Evolutionary conservation across 2,329 filamentous ascomycete species (phyloP), one percentile per base, ranked within the genome.

Genomic region (Cucurbitaria berberidis): DNA sequence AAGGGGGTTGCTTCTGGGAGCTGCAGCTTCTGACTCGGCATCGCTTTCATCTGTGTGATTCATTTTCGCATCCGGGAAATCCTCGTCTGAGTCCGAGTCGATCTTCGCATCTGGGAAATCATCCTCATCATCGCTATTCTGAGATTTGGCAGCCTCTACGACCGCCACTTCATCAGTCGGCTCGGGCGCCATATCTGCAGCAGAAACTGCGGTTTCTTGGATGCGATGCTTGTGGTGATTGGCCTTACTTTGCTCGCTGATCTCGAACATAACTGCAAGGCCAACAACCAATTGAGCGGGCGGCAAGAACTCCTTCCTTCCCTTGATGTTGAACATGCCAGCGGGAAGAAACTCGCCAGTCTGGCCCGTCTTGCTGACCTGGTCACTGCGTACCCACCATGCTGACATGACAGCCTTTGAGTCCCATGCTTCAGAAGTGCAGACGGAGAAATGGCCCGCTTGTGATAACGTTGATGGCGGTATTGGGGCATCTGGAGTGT

Each of bases 391-490:
- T 0, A 96, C 93, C 95, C 95, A 99, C 89, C 91, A 99, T 8
- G 93, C 93, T 16, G 90, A 89, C 90, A 98, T 96, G 15, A 91
- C 86, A 8, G 93, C 93, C 74, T 99, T 99, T 1, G 90, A 93
- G 55, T 98, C 95, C 95, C 95, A 99, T 0, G 93, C 95, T 51
- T 82, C 88, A 1, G 92, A 97, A 8, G 90, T 89, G 57, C 90
- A 91, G 5, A 99, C 89, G 0, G 89, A 87, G 26, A 97, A 78
- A 39, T 88, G 88, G 0, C 95, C 95, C 3, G 95, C 95, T 77
- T 99, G 95, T 0, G 91, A 89, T 2, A 99, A 78, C 0, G 95
- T 98, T 1, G 91, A 90, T 0, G 95, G 95, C 3, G 95, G 91
- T 22, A 99, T 93, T 0, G 93, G 92, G 0, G 90, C 90, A 73